Base-by-base conservation (phyloP, 2,329 filamentous ascomycete genomes). In the Ascochyta koolunga region DNA sequence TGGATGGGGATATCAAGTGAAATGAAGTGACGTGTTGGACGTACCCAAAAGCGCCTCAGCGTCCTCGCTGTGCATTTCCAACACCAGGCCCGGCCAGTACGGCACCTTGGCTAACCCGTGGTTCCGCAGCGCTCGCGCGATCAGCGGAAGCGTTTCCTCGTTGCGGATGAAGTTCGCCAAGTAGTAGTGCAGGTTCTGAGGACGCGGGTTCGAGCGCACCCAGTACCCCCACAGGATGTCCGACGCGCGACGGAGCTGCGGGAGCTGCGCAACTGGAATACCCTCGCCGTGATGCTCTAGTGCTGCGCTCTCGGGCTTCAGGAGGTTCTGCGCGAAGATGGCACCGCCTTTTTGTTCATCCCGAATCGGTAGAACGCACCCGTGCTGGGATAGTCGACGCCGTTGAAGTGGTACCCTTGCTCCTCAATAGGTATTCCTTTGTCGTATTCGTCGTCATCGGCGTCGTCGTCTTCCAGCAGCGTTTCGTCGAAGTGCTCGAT, bases 221-320 rank as follows among this genome's bases (percentile, higher is more conserved):
- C 54, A 60, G 24, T 37, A 56, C 11, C 43, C 51, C 58, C 58
- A 60, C 24, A 60, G 19, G 16, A 60, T n/a, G 21, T 60, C 58
- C 18, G 58, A 51, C 3, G 44, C 10, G 5, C 21, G 24, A 3
- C 22, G 9, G 2, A 60, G 41, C 10, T 37, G 29, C 3, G 58
- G 58, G 2, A 58, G 58, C 22, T 58, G 47, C 0, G 48, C 35
- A 1, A 31, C 13, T 10, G 9, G 31, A 9, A 42, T 24, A 3
- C 16, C 18, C 7, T 27, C 13, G 9, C 21, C 21, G 29, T 42
- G 43, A 4, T 19, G 9, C 8, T 29, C 21, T 7, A 9, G 15
- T 2, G 42, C 53, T 2, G 42, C 18, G 11, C 1, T 3, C n/a
- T 19, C 31, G 10, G 53, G 31, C 4, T n/a, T 21, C 15, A 27